A percentile compares a stretch with the other conserved stretches of the same genome.
Conservation (phyloP, 1,139 yeast genomes). For the Yamadazyma atmosphaerica region DNA sequence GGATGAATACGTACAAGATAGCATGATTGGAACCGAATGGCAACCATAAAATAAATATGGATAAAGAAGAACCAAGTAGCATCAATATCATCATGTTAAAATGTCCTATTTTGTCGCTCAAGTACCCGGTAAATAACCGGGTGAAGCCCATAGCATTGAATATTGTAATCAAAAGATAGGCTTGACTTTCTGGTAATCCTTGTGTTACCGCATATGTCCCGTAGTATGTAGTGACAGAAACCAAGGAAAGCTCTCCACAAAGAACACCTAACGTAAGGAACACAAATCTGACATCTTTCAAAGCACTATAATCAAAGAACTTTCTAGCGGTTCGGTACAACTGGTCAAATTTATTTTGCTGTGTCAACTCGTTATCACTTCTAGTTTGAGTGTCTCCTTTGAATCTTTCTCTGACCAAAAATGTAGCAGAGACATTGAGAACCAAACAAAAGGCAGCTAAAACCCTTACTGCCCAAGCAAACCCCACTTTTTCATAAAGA, state of each 20-base stretch:
- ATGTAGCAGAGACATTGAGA: conserved; percentile 33
- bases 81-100: conserved; percentile 53
- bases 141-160: conserved; percentile 55
- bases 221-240: conserved; percentile 53
- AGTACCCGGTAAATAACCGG: conserved; percentile 55
- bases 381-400: conserved; percentile 2
- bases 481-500: conserved; percentile 32
- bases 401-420: conserved; percentile 47
- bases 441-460: conserved; percentile 34
- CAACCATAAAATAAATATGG: conserved; percentile 49
- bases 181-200: conserved; percentile 52
- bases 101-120: conserved; percentile 56
- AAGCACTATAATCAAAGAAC: conserved; percentile 2
- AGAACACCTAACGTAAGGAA: conserved; percentile 35
- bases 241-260: conserved; percentile 55
- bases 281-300: conserved; percentile 19
- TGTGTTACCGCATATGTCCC: conserved; percentile 55
- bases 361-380: conserved; percentile 2
- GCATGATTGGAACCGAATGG: conserved; percentile 50
- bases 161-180: conserved; percentile 54
- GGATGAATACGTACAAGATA: conserved; percentile 48
- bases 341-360: background rate
- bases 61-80: conserved; percentile 40
- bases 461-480: conserved; percentile 37
- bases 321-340: background rate